Evolutionary conservation across 1,284 basidiomycete genomes (phyloP).

Genomic region (Ganoderma lingzhi): DNA sequence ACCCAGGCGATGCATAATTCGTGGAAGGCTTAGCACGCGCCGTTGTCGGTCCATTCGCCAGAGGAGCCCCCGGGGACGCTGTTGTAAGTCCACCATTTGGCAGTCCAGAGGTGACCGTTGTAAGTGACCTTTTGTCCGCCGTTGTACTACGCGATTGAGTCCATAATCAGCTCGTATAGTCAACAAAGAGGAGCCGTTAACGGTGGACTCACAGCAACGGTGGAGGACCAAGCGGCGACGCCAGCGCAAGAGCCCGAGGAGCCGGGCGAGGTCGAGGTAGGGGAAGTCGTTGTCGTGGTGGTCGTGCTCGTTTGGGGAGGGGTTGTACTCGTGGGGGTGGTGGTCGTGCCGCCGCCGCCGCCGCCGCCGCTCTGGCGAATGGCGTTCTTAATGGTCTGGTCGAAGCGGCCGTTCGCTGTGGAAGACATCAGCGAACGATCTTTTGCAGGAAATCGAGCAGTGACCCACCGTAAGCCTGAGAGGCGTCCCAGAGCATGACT

Average conservation of each 20-base stretch:
- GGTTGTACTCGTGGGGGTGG: slow-evolving; percentile 30
- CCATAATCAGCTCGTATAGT: not conserved
- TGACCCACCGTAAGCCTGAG: slow-evolving; percentile 61
- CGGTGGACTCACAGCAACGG: slow-evolving; percentile 48
- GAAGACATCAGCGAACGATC: not conserved
- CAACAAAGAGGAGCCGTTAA: not conserved
- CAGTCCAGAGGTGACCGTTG: slow-evolving; percentile 60
- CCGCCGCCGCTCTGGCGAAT: slow-evolving; percentile 47
- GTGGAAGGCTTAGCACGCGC: slow-evolving; percentile 41
- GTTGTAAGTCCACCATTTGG: slow-evolving; percentile 63
- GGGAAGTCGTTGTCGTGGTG: slow-evolving; percentile 23
- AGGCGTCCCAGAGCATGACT: slow-evolving; percentile 74
- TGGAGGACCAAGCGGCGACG: slow-evolving; percentile 55
- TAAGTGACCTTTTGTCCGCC: slow-evolving; percentile 54
- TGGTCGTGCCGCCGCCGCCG: slow-evolving; percentile 32
- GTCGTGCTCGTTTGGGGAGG: slow-evolving; percentile 36
- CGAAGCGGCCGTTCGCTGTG: slow-evolving; percentile 60
- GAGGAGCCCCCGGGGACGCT: slow-evolving; percentile 53
- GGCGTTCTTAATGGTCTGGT: slow-evolving; percentile 58
- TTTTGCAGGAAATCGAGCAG: not conserved
- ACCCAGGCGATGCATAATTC: not conserved
- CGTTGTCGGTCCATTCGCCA: slow-evolving; percentile 52
- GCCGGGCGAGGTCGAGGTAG: slow-evolving; percentile 33
- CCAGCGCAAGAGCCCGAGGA: slow-evolving; percentile 51
- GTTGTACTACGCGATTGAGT: slow-evolving; percentile 48